Percentiles rank a stretch among this genome's conserved stretches.
phyloP scores from a whole-genome alignment of 129 eudicot species.

The Tagetes erecta region DNA sequence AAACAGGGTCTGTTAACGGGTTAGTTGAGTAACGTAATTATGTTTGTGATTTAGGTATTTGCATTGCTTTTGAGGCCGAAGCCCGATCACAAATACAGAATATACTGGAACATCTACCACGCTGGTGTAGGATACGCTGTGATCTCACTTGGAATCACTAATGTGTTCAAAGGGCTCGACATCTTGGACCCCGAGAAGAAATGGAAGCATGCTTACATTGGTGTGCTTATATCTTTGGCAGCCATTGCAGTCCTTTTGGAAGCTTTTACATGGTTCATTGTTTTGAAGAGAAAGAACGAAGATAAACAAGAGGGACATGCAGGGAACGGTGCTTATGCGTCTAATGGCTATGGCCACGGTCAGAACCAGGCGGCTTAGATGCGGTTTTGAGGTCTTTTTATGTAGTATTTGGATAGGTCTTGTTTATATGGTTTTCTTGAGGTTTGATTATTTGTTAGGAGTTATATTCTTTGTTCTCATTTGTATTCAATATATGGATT shows the following conservation, averaged over 20 bases:
- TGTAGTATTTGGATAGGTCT: conserved; percentile 19
- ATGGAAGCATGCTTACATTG: conserved; percentile 81
- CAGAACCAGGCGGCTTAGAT: conserved; percentile 36
- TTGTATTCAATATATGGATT: conserved; percentile 23
- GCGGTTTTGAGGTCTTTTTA: conserved; percentile 23
- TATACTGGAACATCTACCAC: conserved; percentile 88
- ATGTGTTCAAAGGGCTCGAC: conserved; percentile 72
- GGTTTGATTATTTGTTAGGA: conserved; percentile 20
- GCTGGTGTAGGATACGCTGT: conserved; percentile 55
- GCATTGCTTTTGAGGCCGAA: conserved; percentile 86
- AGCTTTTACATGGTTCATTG: conserved; percentile 69
- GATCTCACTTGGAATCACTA: conserved; percentile 54
- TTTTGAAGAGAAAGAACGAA: conserved; percentile 50
- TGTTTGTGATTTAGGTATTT: conserved; percentile 45
- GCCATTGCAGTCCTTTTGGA: conserved; percentile 57
- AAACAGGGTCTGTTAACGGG: background rate
- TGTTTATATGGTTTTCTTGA: conserved; percentile 29
- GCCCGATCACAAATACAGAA: conserved; percentile 83
- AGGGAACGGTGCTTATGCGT: conserved; percentile 43
- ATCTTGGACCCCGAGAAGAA: conserved; percentile 75
- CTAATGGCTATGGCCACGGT: conserved; percentile 36
- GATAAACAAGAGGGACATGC: conserved; percentile 35
- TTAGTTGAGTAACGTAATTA: background rate
- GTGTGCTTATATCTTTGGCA: conserved; percentile 55
- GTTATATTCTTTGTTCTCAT: conserved; percentile 36